phyloP scores from a whole-genome alignment of 352 stramenopile genomes.

The Phytophthora foliorum region DNA sequence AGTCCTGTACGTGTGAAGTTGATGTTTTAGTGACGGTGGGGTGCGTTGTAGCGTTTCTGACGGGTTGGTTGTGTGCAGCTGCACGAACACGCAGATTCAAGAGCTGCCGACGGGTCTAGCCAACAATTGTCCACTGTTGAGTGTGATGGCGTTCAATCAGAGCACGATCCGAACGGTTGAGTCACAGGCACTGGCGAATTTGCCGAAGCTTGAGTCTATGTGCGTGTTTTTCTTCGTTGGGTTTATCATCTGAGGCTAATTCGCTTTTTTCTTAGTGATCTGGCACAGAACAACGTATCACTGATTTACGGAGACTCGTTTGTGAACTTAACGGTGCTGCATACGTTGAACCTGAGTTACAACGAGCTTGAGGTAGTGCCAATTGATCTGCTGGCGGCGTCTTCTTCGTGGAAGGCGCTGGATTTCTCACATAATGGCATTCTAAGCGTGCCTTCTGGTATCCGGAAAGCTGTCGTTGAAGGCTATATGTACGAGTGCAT shows the following conservation, averaged over 20 bases:
- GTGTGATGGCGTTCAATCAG: slow-evolving; percentile 50
- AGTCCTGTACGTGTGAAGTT: slow-evolving; percentile 45
- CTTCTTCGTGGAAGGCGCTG: slow-evolving; percentile 63
- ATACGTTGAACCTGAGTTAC: slow-evolving; percentile 66
- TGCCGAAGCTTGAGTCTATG: slow-evolving; percentile 53
- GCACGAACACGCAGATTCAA: slow-evolving; percentile 51
- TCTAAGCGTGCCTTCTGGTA: slow-evolving; percentile 43
- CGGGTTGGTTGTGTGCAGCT: slow-evolving; percentile 28
- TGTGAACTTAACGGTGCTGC: slow-evolving; percentile 51
- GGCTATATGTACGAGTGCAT: slow-evolving; percentile 64
- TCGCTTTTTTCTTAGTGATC: slow-evolving; percentile 32
- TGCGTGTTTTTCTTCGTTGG: slow-evolving; percentile 17
- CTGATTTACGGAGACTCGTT: slow-evolving; percentile 53
- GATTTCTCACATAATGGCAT: slow-evolving; percentile 68
- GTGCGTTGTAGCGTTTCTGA: neutral
- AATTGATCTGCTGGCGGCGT: slow-evolving; percentile 46
- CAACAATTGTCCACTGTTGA: slow-evolving; percentile 50
- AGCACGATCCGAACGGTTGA: slow-evolving; percentile 59
- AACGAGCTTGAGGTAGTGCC: slow-evolving; percentile 61
- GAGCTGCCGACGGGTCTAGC: slow-evolving; percentile 45
- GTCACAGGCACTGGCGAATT: slow-evolving; percentile 50
- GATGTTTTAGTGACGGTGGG: neutral
- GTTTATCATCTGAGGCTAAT: neutral
- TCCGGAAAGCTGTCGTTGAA: slow-evolving; percentile 47
- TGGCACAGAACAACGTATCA: slow-evolving; percentile 59